phyloP scores from a whole-genome alignment of 1,284 basidiomycete genomes.

The Ganoderma meredithae region DNA sequence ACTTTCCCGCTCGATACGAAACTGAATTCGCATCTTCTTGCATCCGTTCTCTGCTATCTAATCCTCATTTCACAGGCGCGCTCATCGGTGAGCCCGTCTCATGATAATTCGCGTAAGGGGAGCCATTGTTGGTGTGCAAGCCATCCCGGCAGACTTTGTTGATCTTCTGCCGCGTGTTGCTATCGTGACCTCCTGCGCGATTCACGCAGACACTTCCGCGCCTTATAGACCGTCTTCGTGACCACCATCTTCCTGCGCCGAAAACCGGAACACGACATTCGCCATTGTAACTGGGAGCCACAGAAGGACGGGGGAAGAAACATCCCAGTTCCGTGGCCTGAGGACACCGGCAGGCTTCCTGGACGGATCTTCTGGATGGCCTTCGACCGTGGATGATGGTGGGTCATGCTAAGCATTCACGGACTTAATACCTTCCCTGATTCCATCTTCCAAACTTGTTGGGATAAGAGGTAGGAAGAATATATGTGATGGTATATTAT shows the following conservation, averaged over 20 bases:
- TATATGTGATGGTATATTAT: constrained; percentile 7
- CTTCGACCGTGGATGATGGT: background rate
- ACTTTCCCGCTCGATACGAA: background rate
- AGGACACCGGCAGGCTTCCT: background rate
- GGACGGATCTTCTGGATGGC: background rate
- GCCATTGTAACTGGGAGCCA: constrained; percentile 23
- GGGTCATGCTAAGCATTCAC: background rate
- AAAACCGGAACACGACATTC: constrained; percentile 32
- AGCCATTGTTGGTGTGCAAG: background rate
- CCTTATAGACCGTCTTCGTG: constrained; percentile 35
- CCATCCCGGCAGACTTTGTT: constrained; percentile 30
- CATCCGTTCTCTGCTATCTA: background rate
- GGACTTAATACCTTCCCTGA: background rate
- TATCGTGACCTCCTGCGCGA: constrained; percentile 34
- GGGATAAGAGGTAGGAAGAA: background rate
- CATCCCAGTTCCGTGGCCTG: background rate
- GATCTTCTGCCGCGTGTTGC: constrained; percentile 36
- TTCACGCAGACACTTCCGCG: background rate
- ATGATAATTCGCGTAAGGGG: background rate
- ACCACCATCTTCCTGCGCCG: constrained; percentile 35
- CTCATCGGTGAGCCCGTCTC: constrained; percentile 26
- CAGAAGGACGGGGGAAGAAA: constrained; percentile 13
- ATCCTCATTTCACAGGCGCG: constrained; percentile 22
- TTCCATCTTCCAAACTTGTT: background rate
- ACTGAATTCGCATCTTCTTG: background rate